Evolutionary conservation across 2,329 filamentous ascomycete genomes (phyloP).

Genomic region (Aphanocladium album): DNA sequence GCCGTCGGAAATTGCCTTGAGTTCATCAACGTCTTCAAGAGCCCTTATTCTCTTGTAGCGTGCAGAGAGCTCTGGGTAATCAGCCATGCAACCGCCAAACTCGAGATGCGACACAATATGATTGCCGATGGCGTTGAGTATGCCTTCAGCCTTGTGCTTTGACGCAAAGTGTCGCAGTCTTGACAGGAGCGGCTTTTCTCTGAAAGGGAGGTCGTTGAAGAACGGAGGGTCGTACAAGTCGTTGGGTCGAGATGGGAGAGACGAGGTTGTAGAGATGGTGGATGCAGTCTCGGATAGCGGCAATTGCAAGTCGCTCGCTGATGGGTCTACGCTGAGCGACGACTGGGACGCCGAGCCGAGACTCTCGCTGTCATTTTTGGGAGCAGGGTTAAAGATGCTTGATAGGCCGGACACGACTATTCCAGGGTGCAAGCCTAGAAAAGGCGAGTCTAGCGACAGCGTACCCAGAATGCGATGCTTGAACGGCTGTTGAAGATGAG

Average conservation of each 20-base stretch:
- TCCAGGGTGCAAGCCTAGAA: conserved; percentile 83
- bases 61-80: conserved; percentile 63
- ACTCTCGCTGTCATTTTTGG: conserved; percentile 17
- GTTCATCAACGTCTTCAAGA: conserved; percentile 65
- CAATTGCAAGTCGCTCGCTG: background rate
- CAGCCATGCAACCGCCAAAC: conserved; percentile 75
- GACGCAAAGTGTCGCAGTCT: conserved; percentile 69
- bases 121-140: conserved; percentile 64
- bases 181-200: conserved; percentile 64
- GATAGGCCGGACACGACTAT: conserved; percentile 77
- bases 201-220: conserved; percentile 65
- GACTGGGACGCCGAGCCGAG: background rate
- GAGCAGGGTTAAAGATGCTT: conserved; percentile 61
- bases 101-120: conserved; percentile 78
- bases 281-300: conserved; percentile 7
- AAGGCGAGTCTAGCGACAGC: conserved; percentile 79
- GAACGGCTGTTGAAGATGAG: conserved; percentile 39
- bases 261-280: conserved; percentile 11
- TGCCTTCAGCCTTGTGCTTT: conserved; percentile 69
- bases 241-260: conserved; percentile 28
- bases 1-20: conserved; percentile 24
- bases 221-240: conserved; percentile 74
- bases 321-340: conserved; percentile 12
- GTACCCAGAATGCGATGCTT: conserved; percentile 75
- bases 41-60: conserved; percentile 66